Evolutionary conservation across 2,329 filamentous ascomycete genomes (phyloP).

Genomic region (Alternaria angustiovoidea): DNA sequence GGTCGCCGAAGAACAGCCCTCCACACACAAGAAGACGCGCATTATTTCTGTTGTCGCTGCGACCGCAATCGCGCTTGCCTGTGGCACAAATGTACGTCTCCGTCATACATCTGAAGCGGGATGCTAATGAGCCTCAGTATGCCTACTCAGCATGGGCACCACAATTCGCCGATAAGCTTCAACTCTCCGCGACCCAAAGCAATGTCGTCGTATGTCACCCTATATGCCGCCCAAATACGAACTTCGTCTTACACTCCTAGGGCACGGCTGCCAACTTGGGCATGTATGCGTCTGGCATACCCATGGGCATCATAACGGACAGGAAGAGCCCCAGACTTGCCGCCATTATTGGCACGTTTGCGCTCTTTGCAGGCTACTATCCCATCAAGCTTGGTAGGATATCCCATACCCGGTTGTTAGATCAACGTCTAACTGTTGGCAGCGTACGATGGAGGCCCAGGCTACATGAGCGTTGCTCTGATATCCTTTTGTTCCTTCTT

Average conservation of each 20-base stretch:
- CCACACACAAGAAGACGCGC: constrained; percentile 68
- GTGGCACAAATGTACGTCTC: constrained; percentile 83
- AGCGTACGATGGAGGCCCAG: constrained; percentile 76
- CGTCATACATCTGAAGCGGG: background rate
- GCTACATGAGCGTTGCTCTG: constrained; percentile 62
- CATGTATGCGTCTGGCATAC: constrained; percentile 92
- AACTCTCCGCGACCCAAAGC: constrained; percentile 88
- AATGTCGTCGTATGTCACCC: constrained; percentile 78
- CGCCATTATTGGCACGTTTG: constrained; percentile 75
- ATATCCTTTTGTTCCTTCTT: constrained; percentile 87
- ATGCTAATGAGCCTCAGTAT: constrained; percentile 69
- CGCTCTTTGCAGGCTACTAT: constrained; percentile 83
- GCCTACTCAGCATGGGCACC: constrained; percentile 98
- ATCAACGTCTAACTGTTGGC: constrained; percentile 41
- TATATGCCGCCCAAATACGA: background rate
- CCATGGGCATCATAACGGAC: constrained; percentile 88
- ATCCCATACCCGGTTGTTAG: background rate
- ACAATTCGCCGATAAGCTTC: constrained; percentile 87
- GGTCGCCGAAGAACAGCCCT: constrained; percentile 38
- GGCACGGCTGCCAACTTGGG: constrained; percentile 82
- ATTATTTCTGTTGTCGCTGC: constrained; percentile 85
- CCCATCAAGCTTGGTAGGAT: constrained; percentile 71
- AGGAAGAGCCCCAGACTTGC: constrained; percentile 79
- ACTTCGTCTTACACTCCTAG: constrained; percentile 45
- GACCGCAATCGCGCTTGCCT: constrained; percentile 84